A percentile compares a stretch with the other conserved stretches of the same genome.
Conservation (phyloP, 495 filamentous ascomycete species). For the Neurospora sp. region DNA sequence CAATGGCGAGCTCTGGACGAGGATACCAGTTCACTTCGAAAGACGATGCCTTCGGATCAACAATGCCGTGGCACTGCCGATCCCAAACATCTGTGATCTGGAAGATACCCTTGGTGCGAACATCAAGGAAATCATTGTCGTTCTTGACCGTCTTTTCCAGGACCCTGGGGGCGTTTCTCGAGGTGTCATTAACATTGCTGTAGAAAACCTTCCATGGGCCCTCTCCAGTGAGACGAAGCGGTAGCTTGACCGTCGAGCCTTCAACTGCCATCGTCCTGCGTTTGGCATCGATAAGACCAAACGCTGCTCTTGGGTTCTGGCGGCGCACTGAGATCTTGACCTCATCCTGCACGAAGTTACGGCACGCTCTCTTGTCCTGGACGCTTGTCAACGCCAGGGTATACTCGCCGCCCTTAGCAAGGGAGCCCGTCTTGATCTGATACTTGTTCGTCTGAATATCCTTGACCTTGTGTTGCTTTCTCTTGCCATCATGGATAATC, state of each 20-base stretch:
- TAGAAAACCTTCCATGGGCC: conserved; percentile 74
- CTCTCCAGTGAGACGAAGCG: conserved; percentile 72
- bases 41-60: conserved; percentile 57
- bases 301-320: conserved; percentile 73
- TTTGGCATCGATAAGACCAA: conserved; percentile 72
- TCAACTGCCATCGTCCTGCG: conserved; percentile 65
- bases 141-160: conserved; percentile 32
- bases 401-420: conserved; percentile 79
- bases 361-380: conserved; percentile 78
- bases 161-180: conserved; percentile 8
- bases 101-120: conserved; percentile 60
- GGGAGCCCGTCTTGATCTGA: conserved; percentile 60
- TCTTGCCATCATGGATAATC: conserved; percentile 79
- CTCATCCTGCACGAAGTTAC: conserved; percentile 69
- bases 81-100: conserved; percentile 69
- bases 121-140: conserved; percentile 61
- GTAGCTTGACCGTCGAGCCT: conserved; percentile 58
- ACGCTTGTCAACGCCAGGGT: conserved; percentile 70
- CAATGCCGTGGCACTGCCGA: conserved; percentile 63
- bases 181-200: conserved; percentile 46
- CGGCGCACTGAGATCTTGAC: conserved; percentile 74
- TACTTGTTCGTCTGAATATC: conserved; percentile 49
- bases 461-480: conserved; percentile 54
- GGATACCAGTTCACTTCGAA: conserved; percentile 81
- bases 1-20: conserved; percentile 59